phyloP scores from a whole-genome alignment of 345 rosid species.

The Camelina hispida region DNA sequence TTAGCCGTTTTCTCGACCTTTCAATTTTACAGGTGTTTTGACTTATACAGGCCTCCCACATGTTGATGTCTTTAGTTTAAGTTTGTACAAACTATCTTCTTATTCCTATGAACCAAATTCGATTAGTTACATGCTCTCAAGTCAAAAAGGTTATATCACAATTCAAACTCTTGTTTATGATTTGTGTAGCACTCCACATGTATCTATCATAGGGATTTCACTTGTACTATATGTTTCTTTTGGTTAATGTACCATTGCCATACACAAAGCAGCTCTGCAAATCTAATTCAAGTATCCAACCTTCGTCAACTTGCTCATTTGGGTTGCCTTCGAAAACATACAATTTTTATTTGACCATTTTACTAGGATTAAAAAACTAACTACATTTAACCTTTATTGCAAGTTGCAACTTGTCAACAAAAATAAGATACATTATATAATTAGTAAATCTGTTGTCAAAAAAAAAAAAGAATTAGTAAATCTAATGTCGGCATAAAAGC shows the following conservation, averaged over 20 bases:
- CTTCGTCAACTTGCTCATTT: neutral
- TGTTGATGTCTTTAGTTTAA: neutral
- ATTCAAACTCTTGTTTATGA: neutral
- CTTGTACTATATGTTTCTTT: neutral
- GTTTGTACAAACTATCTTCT: neutral
- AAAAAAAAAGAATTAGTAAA: neutral
- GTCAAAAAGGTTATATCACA: slow-evolving; percentile 1
- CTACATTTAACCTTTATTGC: neutral
- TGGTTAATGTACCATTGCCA: neutral
- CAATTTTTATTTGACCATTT: too few relatives aligned
- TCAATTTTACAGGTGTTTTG: neutral
- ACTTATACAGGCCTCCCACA: neutral
- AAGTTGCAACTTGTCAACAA: neutral
- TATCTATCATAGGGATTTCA: neutral
- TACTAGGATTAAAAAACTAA: too few relatives aligned
- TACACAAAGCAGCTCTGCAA: neutral
- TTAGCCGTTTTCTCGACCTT: slow-evolving; percentile 9
- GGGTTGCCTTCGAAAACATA: neutral
- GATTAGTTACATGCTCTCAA: neutral
- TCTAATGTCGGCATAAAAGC: slow-evolving; percentile 28
- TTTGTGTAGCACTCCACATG: neutral
- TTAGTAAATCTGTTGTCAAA: neutral
- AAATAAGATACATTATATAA: neutral
- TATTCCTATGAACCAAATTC: neutral
- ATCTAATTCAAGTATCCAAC: neutral